Evolutionary conservation across 257 asterid species (phyloP), one percentile per base, ranked within the genome.

Genomic region (Gardenia jasminoides): DNA sequence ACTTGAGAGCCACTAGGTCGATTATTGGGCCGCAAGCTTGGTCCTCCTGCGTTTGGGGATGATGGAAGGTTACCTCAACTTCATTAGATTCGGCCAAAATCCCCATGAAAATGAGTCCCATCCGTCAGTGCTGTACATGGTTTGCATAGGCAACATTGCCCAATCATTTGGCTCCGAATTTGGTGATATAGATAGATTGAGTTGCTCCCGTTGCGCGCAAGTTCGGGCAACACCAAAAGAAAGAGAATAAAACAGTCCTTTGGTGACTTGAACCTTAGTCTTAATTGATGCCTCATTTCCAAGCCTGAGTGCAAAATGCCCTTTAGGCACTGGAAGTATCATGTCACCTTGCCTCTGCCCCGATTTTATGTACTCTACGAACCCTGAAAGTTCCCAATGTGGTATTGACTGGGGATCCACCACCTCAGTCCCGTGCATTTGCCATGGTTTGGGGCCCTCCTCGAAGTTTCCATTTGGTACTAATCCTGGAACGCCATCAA

Each of bases 91-190:
- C 81, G 15, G 87, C 87, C 77, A n/a, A 59, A 83, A 83, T 31
- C 79, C 87, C 84, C 84, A 83, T 1, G 84, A 73, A 50, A 72
- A 80, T 72, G 82, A 50, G 66, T 83, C 87, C 84, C 82, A 83
- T 0, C 82, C 82, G 36, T 77, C 66, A 75, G 80, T 79, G 20
- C 86, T 71, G 70, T 83, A 83, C 80, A 83, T 75, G 10, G 86
- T 83, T 17, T 83, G 86, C 72, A 76, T 70, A 4, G 82, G 84
- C 74, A 80, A 36, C 52, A 80, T 31, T 20, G 70, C 81, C 80
- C 79, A 74, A 41, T 77, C 80, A 24, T 70, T 62, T 30, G 77
- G 61, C 31, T 74, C 78, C 43, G n/a, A 31, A 43, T n/a, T 80
- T 19, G 87, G 82, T 43, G 72, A 15, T 30, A 79, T 80, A 1